A percentile compares a stretch with the other conserved stretches of the same genome.
These are phyloP conservation scores for Daedaleopsis nitida DNA, from an alignment of 768 basidiomycete species.

Conservation along the genomic window DNA sequence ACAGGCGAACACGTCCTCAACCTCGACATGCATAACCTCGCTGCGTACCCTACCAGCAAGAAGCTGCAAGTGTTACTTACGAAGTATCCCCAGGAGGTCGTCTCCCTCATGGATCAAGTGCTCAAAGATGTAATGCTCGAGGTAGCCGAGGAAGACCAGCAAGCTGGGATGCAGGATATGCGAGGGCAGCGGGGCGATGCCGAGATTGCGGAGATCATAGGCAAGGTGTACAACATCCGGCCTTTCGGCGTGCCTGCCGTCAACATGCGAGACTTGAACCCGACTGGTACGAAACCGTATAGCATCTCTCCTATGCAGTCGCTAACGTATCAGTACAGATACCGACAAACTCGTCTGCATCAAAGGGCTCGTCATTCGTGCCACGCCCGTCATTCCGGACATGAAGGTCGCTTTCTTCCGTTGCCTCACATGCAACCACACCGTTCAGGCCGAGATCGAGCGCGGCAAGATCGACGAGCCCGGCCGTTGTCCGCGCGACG, in stretches of 20 bases:
- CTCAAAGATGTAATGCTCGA: slow-evolving; percentile 93
- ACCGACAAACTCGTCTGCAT: slow-evolving; percentile 97
- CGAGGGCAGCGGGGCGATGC: slow-evolving; percentile 72
- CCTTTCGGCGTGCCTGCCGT: slow-evolving; percentile 83
- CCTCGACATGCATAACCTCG: slow-evolving; percentile 82
- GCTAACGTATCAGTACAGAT: slow-evolving; percentile 49
- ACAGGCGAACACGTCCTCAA: slow-evolving; percentile 95
- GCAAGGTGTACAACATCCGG: slow-evolving; percentile 87
- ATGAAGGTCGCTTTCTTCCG: slow-evolving; percentile 99
- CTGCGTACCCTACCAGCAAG: slow-evolving; percentile 81
- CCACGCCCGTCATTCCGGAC: slow-evolving; percentile 97
- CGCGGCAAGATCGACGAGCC: slow-evolving; percentile 98
- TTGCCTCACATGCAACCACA: slow-evolving; percentile 93
- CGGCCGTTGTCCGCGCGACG: slow-evolving; percentile 86
- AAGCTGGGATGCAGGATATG: slow-evolving; percentile 74
- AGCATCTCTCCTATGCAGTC: not conserved
- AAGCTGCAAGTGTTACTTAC: slow-evolving; percentile 83
- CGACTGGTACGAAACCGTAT: slow-evolving; percentile 62
- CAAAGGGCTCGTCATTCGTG: slow-evolving; percentile 96
- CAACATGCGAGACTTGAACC: slow-evolving; percentile 96
- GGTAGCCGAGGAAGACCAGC: slow-evolving; percentile 79
- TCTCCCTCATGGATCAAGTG: slow-evolving; percentile 97
- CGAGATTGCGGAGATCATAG: slow-evolving; percentile 88
- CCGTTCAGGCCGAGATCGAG: slow-evolving; percentile 96
- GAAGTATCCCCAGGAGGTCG: slow-evolving; percentile 96